Conservation (phyloP, 176 grass and related monocot genomes). For the Triticum timopheevii region DNA sequence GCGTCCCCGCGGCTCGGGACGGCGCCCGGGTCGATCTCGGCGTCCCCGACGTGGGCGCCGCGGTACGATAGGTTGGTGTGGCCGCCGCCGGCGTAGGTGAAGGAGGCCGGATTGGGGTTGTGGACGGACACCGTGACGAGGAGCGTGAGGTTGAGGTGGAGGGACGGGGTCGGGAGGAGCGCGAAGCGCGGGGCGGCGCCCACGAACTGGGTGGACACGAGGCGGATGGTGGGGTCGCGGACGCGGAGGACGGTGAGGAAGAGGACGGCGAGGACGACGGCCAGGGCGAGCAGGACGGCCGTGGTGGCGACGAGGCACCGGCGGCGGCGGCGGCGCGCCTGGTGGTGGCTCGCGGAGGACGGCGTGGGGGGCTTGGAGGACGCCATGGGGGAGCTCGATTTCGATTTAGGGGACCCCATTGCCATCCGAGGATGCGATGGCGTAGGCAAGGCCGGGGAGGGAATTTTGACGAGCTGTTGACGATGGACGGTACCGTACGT, state of each 20-base stretch:
- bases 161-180: background rate
- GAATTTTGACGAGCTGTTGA: background rate
- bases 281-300: conserved; percentile 4
- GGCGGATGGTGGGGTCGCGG: conserved; percentile 37
- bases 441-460: background rate
- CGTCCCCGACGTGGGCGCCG: conserved; percentile 47
- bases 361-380: background rate
- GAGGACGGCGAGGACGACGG: conserved; percentile 40
- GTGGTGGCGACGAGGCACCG: conserved; percentile 5
- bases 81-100: conserved; percentile 35
- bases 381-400: too few relatives aligned
- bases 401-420: too few relatives aligned
- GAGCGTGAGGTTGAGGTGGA: conserved; percentile 62
- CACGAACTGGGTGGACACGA: conserved; percentile 40
- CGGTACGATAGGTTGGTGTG: conserved; percentile 48
- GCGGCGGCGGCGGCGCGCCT: background rate
- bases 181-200: conserved; percentile 46
- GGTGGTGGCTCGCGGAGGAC: background rate
- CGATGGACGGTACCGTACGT: background rate
- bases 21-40: conserved; percentile 36
- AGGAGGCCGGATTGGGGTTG: conserved; percentile 75
- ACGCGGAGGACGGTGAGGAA: conserved; percentile 51
- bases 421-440: background rate
- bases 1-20: conserved; percentile 51
- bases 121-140: conserved; percentile 46